These are phyloP conservation scores for Penicillium sp. DNA, from an alignment of 2,329 filamentous ascomycete genomes.

Conservation along the genomic window DNA sequence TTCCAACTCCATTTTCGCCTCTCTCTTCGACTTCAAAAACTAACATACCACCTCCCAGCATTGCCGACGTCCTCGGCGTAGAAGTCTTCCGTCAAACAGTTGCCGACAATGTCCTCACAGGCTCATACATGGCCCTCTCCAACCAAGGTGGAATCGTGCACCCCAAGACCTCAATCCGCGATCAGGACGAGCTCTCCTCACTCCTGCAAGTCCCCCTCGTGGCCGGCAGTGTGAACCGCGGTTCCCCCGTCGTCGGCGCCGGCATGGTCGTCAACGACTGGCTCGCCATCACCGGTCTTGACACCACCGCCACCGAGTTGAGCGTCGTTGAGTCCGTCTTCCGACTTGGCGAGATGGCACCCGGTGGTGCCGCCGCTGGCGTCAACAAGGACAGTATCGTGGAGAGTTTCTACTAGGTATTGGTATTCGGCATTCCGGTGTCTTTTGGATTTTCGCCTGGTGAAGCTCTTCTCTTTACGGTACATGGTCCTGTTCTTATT, in stretches of 20 bases:
- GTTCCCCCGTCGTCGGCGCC: constrained; percentile 89
- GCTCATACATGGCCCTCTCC: constrained; percentile 91
- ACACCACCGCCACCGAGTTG: constrained; percentile 95
- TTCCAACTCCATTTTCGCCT: too few species aligned
- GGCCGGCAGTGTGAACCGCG: constrained; percentile 88
- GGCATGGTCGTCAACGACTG: constrained; percentile 98
- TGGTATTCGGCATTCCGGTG: too few species aligned
- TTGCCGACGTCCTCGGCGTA: constrained; percentile 75
- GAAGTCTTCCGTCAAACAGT: constrained; percentile 75
- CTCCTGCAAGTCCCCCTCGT: constrained; percentile 94
- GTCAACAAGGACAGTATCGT: constrained; percentile 95
- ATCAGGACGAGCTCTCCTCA: constrained; percentile 94
- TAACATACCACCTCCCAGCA: constrained; percentile 39
- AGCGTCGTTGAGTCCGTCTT: constrained; percentile 97
- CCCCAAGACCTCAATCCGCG: constrained; percentile 93
- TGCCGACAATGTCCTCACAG: constrained; percentile 93
- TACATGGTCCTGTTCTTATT: constrained; percentile 8
- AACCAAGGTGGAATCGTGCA: constrained; percentile 97
- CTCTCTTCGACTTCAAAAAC: not conserved
- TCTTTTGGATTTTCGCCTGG: constrained; percentile 1
- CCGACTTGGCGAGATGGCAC: constrained; percentile 76
- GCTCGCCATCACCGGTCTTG: constrained; percentile 88
- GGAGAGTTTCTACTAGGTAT: constrained; percentile 86
- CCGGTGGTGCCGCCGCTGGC: constrained; percentile 57
- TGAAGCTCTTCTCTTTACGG: constrained; percentile 1